Evolutionary conservation across 208 protist species (phyloP).

Genomic region (Leishmania gerbilli): DNA sequence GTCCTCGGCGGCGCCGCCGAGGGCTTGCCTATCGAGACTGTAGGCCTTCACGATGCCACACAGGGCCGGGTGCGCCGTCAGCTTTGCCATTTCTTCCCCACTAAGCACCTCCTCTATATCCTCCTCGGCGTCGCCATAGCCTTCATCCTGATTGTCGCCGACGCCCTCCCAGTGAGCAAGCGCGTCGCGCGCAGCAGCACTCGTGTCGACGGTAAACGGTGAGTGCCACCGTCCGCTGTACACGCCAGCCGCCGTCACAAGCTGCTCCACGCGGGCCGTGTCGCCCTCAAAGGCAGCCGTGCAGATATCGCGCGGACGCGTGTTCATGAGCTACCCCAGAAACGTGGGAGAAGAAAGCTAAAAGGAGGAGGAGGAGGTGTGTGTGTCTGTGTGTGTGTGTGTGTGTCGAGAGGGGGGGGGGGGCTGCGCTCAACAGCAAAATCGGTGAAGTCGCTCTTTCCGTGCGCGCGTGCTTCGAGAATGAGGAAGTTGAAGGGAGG

Average conservation of each 20-base stretch:
- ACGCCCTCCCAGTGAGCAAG: neutral
- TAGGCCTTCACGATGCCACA: slow-evolving; percentile 15
- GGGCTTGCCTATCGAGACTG: slow-evolving; percentile 16
- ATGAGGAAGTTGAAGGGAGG: neutral
- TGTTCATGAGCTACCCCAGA: slow-evolving; percentile 24
- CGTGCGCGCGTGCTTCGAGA: neutral
- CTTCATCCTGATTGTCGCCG: neutral
- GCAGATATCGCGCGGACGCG: slow-evolving; percentile 59
- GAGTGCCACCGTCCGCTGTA: slow-evolving; percentile 37
- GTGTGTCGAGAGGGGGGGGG: too few relatives aligned
- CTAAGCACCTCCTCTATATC: slow-evolving; percentile 22
- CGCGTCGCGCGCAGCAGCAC: slow-evolving; percentile 14
- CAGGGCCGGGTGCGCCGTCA: slow-evolving; percentile 19
- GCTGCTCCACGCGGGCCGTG: slow-evolving; percentile 55
- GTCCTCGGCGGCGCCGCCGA: slow-evolving; percentile 4
- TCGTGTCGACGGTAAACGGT: slow-evolving; percentile 31
- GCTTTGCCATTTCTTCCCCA: slow-evolving; percentile 16
- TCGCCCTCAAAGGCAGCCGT: slow-evolving; percentile 75
- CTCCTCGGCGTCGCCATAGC: neutral
- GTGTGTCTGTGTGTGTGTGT: too few relatives aligned
- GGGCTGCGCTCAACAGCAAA: neutral
- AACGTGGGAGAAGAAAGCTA: neutral
- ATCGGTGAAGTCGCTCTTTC: neutral
- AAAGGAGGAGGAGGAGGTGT: neutral
- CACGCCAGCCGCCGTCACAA: slow-evolving; percentile 53